These are phyloP conservation scores for Saturnispora dispora DNA, from an alignment of 805 yeast genomes.

Conservation along the genomic window DNA sequence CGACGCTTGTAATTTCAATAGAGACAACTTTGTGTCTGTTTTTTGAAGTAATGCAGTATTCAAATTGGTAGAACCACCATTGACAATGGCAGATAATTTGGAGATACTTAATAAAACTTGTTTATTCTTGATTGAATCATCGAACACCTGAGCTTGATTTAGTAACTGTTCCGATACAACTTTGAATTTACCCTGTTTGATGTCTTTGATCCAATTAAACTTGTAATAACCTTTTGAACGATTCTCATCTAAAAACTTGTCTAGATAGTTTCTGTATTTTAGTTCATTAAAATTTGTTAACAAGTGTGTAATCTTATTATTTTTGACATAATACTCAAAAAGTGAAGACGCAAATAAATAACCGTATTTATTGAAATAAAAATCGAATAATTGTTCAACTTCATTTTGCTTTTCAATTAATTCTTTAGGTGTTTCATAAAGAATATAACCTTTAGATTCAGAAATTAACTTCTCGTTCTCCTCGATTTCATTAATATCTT, in stretches of 20 bases:
- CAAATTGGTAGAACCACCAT: constrained; percentile 27
- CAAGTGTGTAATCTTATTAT: constrained; percentile 43
- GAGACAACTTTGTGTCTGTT: not conserved
- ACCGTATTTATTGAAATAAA: constrained; percentile 53
- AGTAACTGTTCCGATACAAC: constrained; percentile 43
- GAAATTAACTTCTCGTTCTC: constrained; percentile 15
- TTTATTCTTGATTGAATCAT: constrained; percentile 37
- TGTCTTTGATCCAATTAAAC: constrained; percentile 65
- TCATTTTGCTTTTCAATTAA: constrained; percentile 12
- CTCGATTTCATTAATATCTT: constrained; percentile 21
- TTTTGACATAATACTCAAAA: constrained; percentile 47
- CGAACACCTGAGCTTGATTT: constrained; percentile 30
- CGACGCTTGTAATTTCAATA: not conserved
- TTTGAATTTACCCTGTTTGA: constrained; percentile 41
- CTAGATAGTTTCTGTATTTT: constrained; percentile 39
- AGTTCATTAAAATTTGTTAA: constrained; percentile 42
- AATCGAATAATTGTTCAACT: constrained; percentile 27
- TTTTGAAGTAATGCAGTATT: constrained; percentile 10
- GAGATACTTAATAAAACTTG: constrained; percentile 58
- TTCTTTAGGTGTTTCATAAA: constrained; percentile 15
- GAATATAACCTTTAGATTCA: constrained; percentile 5
- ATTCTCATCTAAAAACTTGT: constrained; percentile 37
- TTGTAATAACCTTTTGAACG: constrained; percentile 36
- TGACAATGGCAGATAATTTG: constrained; percentile 45
- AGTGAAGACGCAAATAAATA: constrained; percentile 59